These are phyloP conservation scores for Puccinellia tenuiflora DNA, from an alignment of 176 grass and related monocot species.

Conservation along the genomic window DNA sequence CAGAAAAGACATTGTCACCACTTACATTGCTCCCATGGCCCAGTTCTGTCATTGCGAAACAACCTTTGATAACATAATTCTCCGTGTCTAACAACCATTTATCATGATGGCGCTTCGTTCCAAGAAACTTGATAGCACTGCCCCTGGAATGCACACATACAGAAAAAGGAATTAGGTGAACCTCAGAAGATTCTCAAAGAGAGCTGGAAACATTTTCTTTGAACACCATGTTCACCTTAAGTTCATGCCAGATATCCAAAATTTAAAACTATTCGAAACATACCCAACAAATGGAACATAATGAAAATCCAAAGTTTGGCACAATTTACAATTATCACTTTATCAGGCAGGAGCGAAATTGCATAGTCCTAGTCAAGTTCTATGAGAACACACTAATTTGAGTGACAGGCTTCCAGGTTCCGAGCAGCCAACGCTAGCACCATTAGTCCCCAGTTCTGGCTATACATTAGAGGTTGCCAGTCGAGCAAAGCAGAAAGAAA, in stretches of 20 bases:
- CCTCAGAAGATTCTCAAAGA: not conserved
- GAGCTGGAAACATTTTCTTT: not conserved
- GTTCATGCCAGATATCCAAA: not conserved
- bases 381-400: not conserved
- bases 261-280: not conserved
- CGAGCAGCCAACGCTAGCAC: not conserved
- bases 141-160: slow-evolving; percentile 53
- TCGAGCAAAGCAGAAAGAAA: not conserved
- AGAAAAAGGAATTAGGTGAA: not conserved
- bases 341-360: not conserved
- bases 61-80: slow-evolving; percentile 83
- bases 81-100: slow-evolving; percentile 92
- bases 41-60: slow-evolving; percentile 99
- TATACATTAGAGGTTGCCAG: not conserved
- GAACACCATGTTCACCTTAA: not conserved
- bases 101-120: slow-evolving; percentile 91
- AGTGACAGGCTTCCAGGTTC: not conserved
- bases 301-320: not conserved
- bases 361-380: not conserved
- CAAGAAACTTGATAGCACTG: slow-evolving; percentile 78
- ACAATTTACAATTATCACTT: not conserved
- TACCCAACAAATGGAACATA: not conserved
- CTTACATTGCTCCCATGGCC: slow-evolving; percentile 98
- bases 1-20: slow-evolving; percentile 13
- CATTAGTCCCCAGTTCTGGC: not conserved